Percentiles rank a stretch among this genome's conserved stretches.
Evolutionary conservation across 441 rosid species (phyloP).

Genomic region (Jatropha multifida): DNA sequence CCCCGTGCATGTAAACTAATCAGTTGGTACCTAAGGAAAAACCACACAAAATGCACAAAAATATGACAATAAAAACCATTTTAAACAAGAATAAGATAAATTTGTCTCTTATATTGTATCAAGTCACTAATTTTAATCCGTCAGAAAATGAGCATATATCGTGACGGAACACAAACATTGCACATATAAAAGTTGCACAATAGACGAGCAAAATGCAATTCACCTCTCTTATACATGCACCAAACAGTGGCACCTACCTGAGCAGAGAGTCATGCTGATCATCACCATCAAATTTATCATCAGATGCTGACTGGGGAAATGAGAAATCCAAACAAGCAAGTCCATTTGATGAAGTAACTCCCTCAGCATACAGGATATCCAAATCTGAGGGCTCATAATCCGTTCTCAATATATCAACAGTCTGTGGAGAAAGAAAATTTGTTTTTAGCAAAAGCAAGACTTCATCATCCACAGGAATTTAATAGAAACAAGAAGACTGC

Average conservation of each 20-base stretch:
- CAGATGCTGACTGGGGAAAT: conserved; percentile 63
- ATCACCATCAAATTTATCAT: conserved; percentile 55
- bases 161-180: neutral
- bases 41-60: neutral
- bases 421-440: conserved; percentile 44
- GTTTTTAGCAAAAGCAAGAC: conserved; percentile 4
- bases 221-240: neutral
- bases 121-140: neutral
- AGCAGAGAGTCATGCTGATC: conserved; percentile 76
- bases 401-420: conserved; percentile 64
- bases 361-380: conserved; percentile 94
- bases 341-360: conserved; percentile 96
- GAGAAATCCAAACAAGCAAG: conserved; percentile 89
- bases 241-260: conserved; percentile 43
- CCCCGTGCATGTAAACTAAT: conserved; percentile 85
- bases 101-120: neutral
- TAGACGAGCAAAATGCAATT: conserved; percentile 7
- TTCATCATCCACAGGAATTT: neutral
- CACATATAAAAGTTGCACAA: neutral
- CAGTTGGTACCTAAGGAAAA: conserved; percentile 75
- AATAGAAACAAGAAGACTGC: conserved; percentile 8
- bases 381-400: conserved; percentile 93
- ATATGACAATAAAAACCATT: neutral
- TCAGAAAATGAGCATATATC: neutral
- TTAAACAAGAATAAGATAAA: neutral